Base-by-base conservation (phyloP, 768 basidiomycete genomes). In the Auricularia heimuer region DNA sequence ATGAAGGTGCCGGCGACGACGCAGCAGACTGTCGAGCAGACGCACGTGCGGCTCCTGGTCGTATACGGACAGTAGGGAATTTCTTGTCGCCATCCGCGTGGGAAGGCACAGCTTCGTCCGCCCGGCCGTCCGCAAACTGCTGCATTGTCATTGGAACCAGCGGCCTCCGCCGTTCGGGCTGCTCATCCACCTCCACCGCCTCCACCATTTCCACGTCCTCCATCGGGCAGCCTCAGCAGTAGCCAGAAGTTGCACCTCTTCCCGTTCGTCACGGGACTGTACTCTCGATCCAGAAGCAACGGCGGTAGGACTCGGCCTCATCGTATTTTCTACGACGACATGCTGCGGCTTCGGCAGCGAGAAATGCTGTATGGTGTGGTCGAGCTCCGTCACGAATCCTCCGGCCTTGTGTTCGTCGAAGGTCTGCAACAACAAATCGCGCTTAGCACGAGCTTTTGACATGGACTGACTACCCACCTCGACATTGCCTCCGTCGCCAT, bases 301-400 rank as follows among this genome's bases (percentile, higher is more conserved):
- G 29, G 29, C 29, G 29, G 29, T 29, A 29, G 29, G 29, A 29
- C 29, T 29, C 10, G 47, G 45, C 35, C 8, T 11, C 54, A 34
- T 63, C 16, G 65, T 39, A 42, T 54, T 58, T 21, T 33, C 60
- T 29, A 45, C 65, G 33, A 65, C 37, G 36, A 44, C 21, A 39
- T 67, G 64, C n/a, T 62, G 60, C 12, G 68, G 45, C 67, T 84
- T 85, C 1, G 91, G 91, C 34, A 93, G 76, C 65, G 81, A 81
- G 73, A 85, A 93, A 2, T 84, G 82, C 72, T 88, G 78, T 2
- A 93, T 88, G 63, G 92, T 86, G 66, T 83, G 85, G 69, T 87
- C 89, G 6, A 85, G 87, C 14, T 80, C 85, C 6, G 83, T 79
- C 18, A 93, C 77, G 73, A 89, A 92, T 6, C 84, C 83, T 12